Evolutionary conservation across 306 rosid genomes (phyloP), one percentile per base, ranked within the genome.

Genomic region (Betula pendula): DNA sequence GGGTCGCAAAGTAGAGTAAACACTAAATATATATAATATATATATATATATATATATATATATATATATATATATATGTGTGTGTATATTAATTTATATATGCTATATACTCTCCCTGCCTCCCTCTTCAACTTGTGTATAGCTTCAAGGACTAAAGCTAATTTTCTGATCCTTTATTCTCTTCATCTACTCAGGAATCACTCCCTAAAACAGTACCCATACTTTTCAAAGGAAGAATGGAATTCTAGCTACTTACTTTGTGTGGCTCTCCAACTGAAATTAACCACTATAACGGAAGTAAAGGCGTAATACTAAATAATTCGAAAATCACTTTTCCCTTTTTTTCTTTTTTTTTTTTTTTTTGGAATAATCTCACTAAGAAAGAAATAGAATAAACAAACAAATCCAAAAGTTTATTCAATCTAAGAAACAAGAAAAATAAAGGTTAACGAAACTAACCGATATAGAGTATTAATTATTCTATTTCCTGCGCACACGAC

Each of bases 281-380:
- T 83, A 91, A 88, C 95, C 86, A 82, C 90, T 84, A 84, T 88
- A 91, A 91, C 93, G n/a, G 91, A 84, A 81, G 83, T 84, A 66
- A 82, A 83, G 72, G 70, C 59, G 27, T 25, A 45, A 19, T 15
- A 59, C 77, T 71, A 31, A 71, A 80, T n/a, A n/a, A n/a, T 24
- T 63, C 13, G 56, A 84, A 47, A 48, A 72, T 68, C 47, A 70
- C 74, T 40, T 40, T 1, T 65, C 7, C 9, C 13, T 8, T 17
- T 65, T 65, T 29, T 49, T 12, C 6, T 14, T 8, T 25, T n/a
- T n/a, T n/a, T n/a, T n/a, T n/a, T n/a, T n/a, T n/a, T n/a, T n/a
- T n/a, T n/a, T n/a, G n/a, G 8, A 45, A n/a, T 22, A 33, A n/a
- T 50, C 43, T 56, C 9, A 60, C 11, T 29, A 75, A 72, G n/a